Evolutionary conservation across 2,329 filamentous ascomycete genomes (phyloP).

Genomic region (Fusarium sp.): DNA sequence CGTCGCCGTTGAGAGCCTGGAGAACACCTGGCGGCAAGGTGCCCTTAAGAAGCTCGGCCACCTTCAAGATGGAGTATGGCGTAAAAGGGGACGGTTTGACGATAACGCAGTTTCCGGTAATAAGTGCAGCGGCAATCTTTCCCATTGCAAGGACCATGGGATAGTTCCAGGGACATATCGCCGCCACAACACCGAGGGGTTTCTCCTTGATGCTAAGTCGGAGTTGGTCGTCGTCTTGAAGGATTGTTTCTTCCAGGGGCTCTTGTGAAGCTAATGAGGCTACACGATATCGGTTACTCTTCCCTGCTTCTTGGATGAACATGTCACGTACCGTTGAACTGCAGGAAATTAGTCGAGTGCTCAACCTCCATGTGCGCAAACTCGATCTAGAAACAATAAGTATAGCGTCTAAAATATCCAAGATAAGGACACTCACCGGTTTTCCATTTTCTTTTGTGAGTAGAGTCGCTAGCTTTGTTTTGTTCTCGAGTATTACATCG

Average conservation of each 20-base stretch:
- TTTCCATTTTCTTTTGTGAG: slow-evolving; percentile 7
- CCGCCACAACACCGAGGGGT: slow-evolving; percentile 60
- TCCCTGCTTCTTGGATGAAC: neutral
- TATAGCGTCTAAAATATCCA: neutral
- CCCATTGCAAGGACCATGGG: slow-evolving; percentile 65
- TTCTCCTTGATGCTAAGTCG: neutral
- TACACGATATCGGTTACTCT: neutral
- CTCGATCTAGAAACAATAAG: neutral
- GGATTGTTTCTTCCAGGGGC: neutral
- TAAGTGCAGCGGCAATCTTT: slow-evolving; percentile 70
- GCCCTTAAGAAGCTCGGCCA: slow-evolving; percentile 69
- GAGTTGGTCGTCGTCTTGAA: neutral
- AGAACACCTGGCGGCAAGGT: slow-evolving; percentile 75
- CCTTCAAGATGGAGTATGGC: slow-evolving; percentile 71
- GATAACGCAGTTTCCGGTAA: slow-evolving; percentile 70
- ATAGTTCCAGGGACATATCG: slow-evolving; percentile 70
- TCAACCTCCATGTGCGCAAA: slow-evolving; percentile 1
- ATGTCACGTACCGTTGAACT: neutral
- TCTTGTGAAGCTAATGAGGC: neutral
- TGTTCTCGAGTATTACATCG: neutral
- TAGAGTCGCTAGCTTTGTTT: neutral
- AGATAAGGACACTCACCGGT: neutral
- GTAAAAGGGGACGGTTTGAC: slow-evolving; percentile 72
- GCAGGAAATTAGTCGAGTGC: slow-evolving; percentile 1
- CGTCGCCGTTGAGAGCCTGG: slow-evolving; percentile 72